Conservation (phyloP, 352 stramenopile genomes). For the Phytopythium kandeliae region DNA sequence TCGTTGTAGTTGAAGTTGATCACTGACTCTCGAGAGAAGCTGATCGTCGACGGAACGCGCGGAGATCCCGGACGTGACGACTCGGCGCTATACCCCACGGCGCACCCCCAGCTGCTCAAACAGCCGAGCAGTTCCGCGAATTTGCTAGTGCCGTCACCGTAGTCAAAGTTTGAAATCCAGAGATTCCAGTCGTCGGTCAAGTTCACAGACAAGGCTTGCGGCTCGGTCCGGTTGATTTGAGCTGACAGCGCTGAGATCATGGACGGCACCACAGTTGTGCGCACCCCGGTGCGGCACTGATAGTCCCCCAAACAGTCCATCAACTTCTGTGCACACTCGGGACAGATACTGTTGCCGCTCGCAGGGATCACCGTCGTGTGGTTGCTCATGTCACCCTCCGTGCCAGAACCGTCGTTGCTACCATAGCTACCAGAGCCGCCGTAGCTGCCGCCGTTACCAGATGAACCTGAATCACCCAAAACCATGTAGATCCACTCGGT, state of each 20-base stretch:
- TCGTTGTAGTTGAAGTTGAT: background rate
- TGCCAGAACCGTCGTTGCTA: background rate
- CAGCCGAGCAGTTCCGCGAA: background rate
- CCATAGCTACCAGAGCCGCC: background rate
- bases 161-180: background rate
- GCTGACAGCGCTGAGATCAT: background rate
- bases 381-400: background rate
- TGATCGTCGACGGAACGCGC: background rate
- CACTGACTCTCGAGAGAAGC: background rate
- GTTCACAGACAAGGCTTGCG: background rate
- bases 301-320: background rate
- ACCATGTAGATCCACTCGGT: constrained; percentile 1
- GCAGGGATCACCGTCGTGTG: background rate
- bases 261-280: background rate
- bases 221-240: background rate
- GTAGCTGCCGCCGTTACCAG: background rate
- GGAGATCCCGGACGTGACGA: background rate
- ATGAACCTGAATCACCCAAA: background rate
- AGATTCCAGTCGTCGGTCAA: background rate
- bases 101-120: background rate
- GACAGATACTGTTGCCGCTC: constrained; percentile 1
- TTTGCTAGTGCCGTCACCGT: background rate
- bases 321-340: background rate
- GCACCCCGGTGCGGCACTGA: background rate
- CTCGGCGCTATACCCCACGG: background rate